Evolutionary conservation across 2,329 filamentous ascomycete genomes (phyloP).

Genomic region (Fonsecaea pugnacius): DNA sequence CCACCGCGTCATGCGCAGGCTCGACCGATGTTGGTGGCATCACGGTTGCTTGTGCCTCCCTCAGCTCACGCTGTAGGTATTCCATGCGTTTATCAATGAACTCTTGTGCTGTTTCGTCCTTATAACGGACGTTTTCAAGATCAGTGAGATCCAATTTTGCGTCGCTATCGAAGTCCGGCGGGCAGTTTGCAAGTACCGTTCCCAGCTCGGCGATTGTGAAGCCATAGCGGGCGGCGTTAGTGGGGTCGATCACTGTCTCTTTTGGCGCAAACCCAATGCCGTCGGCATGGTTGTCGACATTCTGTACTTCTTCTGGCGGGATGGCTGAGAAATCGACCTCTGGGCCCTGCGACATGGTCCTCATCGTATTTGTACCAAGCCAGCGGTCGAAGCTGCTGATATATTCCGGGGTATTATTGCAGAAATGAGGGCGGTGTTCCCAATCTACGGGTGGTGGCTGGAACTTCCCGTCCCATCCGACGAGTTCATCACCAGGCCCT

Average conservation of each 20-base stretch:
- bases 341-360: conserved; percentile 5
- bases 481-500: conserved; percentile 19
- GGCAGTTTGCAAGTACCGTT: conserved; percentile 1
- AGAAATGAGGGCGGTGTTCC: conserved; percentile 47
- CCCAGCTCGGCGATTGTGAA: conserved; percentile 7
- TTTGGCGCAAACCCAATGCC: conserved; percentile 32
- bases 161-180: conserved; percentile 28
- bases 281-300: conserved; percentile 33
- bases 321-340: conserved; percentile 23
- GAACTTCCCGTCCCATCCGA: conserved; percentile 53
- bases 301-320: conserved; percentile 18
- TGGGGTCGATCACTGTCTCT: conserved; percentile 21
- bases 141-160: conserved; percentile 38
- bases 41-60: conserved; percentile 34
- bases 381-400: conserved; percentile 41
- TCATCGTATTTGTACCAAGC: conserved; percentile 28
- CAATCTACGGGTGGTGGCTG: conserved; percentile 55
- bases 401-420: conserved; percentile 33
- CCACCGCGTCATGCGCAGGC: conserved; percentile 2
- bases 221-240: conserved; percentile 28
- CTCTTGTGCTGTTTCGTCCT: conserved; percentile 43
- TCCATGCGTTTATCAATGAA: conserved; percentile 39
- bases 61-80: conserved; percentile 30
- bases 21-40: conserved; percentile 15
- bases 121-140: conserved; percentile 29